Conservation (phyloP, 441 rosid species). For the Gossypium schwendimanii region DNA sequence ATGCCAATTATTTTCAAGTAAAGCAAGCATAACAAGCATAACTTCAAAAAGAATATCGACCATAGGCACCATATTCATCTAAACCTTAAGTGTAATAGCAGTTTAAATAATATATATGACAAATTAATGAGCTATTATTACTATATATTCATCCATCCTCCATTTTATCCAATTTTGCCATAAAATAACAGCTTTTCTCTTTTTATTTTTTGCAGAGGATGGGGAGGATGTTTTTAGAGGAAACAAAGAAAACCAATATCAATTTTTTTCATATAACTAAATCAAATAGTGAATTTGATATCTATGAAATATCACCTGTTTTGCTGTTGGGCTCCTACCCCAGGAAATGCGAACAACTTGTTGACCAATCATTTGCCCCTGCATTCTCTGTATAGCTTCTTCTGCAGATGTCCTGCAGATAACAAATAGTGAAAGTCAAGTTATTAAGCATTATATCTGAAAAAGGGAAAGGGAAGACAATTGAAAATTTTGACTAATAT, state of each 20-base stretch:
- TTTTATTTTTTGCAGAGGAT: neutral
- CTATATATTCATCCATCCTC: neutral
- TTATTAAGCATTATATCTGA: neutral
- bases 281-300: conserved; percentile 1
- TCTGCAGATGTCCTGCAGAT: conserved; percentile 71
- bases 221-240: neutral
- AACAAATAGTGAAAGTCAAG: conserved; percentile 6
- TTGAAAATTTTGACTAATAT: neutral
- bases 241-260: neutral
- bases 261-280: neutral
- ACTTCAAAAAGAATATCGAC: neutral
- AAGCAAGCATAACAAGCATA: neutral
- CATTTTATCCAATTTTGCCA: neutral
- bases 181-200: neutral
- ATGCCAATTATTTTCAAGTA: conserved; percentile 18
- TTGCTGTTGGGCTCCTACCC: conserved; percentile 60
- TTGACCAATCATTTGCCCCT: conserved; percentile 87
- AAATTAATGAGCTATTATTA: neutral
- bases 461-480: conserved; percentile 9
- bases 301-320: conserved; percentile 46
- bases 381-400: conserved; percentile 84
- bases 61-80: neutral
- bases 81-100: neutral
- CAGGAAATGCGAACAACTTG: conserved; percentile 78
- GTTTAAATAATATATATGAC: neutral